These are phyloP conservation scores for Phytopythium mirpurense DNA, from an alignment of 352 stramenopile species.

Conservation along the genomic window DNA sequence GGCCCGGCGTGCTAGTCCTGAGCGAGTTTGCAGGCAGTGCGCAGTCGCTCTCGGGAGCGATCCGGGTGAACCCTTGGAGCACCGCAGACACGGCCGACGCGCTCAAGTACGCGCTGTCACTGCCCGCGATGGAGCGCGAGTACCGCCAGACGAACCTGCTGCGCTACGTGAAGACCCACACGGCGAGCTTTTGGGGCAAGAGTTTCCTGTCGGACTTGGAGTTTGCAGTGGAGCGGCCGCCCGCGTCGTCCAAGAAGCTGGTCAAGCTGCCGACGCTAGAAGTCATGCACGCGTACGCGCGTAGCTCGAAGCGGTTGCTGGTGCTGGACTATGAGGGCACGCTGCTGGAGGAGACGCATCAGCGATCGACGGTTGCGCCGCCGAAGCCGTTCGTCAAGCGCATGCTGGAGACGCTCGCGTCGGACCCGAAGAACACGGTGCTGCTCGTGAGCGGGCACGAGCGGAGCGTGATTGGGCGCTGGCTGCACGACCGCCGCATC, in stretches of 20 bases:
- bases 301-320: conserved; percentile 55
- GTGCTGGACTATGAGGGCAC: conserved; percentile 82
- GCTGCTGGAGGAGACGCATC: conserved; percentile 60
- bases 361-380: conserved; percentile 48
- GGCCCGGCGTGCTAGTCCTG: conserved; percentile 79
- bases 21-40: conserved; percentile 87
- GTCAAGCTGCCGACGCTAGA: conserved; percentile 37
- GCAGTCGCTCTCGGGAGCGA: conserved; percentile 84
- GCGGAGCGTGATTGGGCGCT: conserved; percentile 66
- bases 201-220: conserved; percentile 77
- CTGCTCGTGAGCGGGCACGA: conserved; percentile 59
- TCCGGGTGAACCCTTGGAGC: conserved; percentile 89
- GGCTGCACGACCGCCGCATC: conserved; percentile 52
- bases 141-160: conserved; percentile 83
- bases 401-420: conserved; percentile 47
- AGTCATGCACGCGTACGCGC: conserved; percentile 50
- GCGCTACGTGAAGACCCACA: conserved; percentile 85
- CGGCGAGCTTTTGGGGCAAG: conserved; percentile 79
- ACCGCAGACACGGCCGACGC: conserved; percentile 71
- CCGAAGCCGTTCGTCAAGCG: conserved; percentile 58
- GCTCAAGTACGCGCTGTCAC: conserved; percentile 62
- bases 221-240: conserved; percentile 31
- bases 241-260: conserved; percentile 32
- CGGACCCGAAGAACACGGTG: conserved; percentile 53
- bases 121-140: conserved; percentile 80